A percentile compares a stretch with the other conserved stretches of the same genome.
Evolutionary conservation across 495 filamentous ascomycete genomes (phyloP).

Genomic region (Hypomontagnella submonticulosa): DNA sequence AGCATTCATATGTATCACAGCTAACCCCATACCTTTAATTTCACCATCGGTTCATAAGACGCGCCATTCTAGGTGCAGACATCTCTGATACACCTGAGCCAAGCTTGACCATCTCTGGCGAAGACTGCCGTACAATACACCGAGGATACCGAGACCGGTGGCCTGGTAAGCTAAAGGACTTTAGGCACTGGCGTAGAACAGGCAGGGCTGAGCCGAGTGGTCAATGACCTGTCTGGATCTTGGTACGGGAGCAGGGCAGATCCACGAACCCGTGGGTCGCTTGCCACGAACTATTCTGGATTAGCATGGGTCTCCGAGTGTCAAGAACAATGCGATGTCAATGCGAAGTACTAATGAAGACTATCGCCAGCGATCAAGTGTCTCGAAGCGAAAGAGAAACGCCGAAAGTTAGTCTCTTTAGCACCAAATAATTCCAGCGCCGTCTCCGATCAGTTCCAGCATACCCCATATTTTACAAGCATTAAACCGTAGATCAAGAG

Average conservation of each 20-base stretch:
- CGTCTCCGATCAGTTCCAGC: slow-evolving; percentile 12
- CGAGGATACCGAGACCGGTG: not conserved
- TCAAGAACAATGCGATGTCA: not conserved
- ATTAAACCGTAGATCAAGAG: slow-evolving; percentile 22
- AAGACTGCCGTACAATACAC: not conserved
- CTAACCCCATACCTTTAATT: not conserved
- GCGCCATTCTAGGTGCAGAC: not conserved
- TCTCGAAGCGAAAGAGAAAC: slow-evolving; percentile 14
- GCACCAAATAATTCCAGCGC: slow-evolving; percentile 11
- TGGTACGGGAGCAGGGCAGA: slow-evolving; percentile 17
- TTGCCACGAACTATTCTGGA: slow-evolving; percentile 12
- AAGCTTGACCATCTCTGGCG: not conserved
- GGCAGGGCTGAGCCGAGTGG: slow-evolving; percentile 24
- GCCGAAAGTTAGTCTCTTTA: slow-evolving; percentile 12
- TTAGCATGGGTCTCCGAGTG: slow-evolving; percentile 1
- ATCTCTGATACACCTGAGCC: not conserved
- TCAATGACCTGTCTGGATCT: slow-evolving; percentile 27
- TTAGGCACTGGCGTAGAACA: slow-evolving; percentile 17
- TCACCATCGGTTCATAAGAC: not conserved
- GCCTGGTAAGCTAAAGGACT: slow-evolving; percentile 9
- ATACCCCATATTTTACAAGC: slow-evolving; percentile 24
- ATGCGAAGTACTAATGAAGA: slow-evolving; percentile 1
- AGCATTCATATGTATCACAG: not conserved
- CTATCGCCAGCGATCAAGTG: not conserved
- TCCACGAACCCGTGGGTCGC: slow-evolving; percentile 12